Evolutionary conservation across 2,329 filamentous ascomycete species (phyloP).

Genomic region (Neopestalotiopsis sp.): DNA sequence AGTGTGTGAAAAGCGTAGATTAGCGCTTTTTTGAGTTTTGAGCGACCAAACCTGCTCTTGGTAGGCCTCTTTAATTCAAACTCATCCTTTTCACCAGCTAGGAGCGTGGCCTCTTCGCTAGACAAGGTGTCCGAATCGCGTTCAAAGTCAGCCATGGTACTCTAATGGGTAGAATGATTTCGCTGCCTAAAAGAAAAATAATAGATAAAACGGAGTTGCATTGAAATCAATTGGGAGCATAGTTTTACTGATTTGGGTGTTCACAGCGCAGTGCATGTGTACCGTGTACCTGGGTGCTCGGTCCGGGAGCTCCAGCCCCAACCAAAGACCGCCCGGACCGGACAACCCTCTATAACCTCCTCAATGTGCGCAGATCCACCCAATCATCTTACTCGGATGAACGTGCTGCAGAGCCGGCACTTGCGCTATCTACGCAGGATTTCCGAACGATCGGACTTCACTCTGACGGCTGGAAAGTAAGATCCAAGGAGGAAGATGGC

Average conservation of each 20-base stretch:
- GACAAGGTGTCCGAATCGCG: background rate
- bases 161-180: background rate
- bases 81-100: background rate
- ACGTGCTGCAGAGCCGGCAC: background rate
- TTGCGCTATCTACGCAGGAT: background rate
- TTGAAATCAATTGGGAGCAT: background rate
- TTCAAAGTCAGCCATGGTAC: background rate
- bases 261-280: background rate
- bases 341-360: background rate
- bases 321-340: background rate
- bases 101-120: background rate
- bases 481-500: background rate
- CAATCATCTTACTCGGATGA: background rate
- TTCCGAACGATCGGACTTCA: background rate
- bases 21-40: background rate
- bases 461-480: background rate
- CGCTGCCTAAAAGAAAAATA: background rate
- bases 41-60: background rate
- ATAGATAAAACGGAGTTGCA: background rate
- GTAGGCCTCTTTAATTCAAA: background rate
- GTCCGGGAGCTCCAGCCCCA: background rate
- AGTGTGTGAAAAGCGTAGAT: background rate
- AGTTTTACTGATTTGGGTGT: background rate
- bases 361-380: background rate
- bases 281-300: background rate